Conservation (phyloP, 2,329 filamentous ascomycete species). For the Fusarium metavorans region DNA sequence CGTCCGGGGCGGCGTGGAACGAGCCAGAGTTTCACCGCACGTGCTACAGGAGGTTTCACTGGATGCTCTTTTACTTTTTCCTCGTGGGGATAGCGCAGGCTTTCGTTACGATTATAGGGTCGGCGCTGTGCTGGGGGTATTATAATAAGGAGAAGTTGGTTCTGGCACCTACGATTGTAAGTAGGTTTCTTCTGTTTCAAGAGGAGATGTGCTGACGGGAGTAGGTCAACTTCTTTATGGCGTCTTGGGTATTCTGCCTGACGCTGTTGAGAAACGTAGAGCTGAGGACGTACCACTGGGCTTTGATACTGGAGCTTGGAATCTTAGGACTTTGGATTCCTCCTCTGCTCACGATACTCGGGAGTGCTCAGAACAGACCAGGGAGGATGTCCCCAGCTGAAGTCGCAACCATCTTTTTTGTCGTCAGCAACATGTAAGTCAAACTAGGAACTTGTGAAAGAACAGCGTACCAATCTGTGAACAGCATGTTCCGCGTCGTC, state of each 20-base stretch:
- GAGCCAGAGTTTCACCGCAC: conserved; percentile 55
- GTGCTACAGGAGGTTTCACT: conserved; percentile 55
- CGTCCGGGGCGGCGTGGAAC: conserved; percentile 45
- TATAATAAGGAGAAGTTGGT: conserved; percentile 48
- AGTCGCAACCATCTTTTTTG: conserved; percentile 50
- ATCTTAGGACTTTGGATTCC: conserved; percentile 43
- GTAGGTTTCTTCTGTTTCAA: background rate
- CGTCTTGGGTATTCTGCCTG: conserved; percentile 51
- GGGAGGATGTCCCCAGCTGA: conserved; percentile 30
- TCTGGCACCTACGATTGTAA: conserved; percentile 51
- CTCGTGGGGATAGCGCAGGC: conserved; percentile 54
- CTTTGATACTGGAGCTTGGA: conserved; percentile 50
- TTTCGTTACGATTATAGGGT: conserved; percentile 50
- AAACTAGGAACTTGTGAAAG: background rate
- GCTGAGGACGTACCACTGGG: conserved; percentile 55
- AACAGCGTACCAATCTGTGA: background rate
- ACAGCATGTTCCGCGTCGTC: conserved; percentile 53
- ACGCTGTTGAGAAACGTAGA: conserved; percentile 49
- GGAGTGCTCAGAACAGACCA: conserved; percentile 17
- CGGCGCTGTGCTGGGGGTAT: conserved; percentile 54
- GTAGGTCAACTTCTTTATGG: conserved; percentile 53
- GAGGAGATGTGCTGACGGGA: conserved; percentile 2
- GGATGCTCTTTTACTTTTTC: conserved; percentile 53
- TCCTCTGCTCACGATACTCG: conserved; percentile 42
- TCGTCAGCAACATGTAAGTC: conserved; percentile 54